These are phyloP conservation scores for Podospora sp. DNA, from an alignment of 495 filamentous ascomycete species.

Conservation along the genomic window DNA sequence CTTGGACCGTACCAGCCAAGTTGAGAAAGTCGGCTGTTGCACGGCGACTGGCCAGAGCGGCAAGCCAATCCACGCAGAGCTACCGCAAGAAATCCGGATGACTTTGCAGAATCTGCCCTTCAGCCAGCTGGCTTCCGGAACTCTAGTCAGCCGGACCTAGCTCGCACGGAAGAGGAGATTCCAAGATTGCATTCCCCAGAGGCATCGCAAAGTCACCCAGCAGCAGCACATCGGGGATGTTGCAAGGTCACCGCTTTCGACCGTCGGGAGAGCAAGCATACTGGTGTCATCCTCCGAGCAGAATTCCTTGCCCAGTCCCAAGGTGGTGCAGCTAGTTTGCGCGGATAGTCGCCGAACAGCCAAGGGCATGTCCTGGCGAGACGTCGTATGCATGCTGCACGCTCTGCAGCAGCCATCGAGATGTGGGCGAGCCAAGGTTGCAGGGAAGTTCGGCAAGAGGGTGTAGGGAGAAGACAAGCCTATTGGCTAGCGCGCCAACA, in stretches of 20 bases:
- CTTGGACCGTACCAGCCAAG: slow-evolving; percentile 24
- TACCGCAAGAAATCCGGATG: background rate
- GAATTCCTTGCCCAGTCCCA: slow-evolving; percentile 19
- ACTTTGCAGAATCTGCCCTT: slow-evolving; percentile 29
- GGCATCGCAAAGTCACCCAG: background rate
- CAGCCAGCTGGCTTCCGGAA: background rate
- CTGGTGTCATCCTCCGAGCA: slow-evolving; percentile 24
- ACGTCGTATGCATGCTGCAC: slow-evolving; percentile 27
- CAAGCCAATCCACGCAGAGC: slow-evolving; percentile 35
- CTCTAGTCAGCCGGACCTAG: background rate
- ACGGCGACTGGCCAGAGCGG: slow-evolving; percentile 31
- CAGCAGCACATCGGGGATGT: background rate
- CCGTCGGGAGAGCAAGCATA: slow-evolving; percentile 17
- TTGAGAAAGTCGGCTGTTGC: slow-evolving; percentile 14
- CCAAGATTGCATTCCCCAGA: slow-evolving; percentile 4
- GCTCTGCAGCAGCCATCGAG: slow-evolving; percentile 25
- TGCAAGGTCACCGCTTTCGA: slow-evolving; percentile 6
- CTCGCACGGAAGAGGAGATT: slow-evolving; percentile 10
- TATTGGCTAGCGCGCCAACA: slow-evolving; percentile 29
- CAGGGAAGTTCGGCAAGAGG: slow-evolving; percentile 29
- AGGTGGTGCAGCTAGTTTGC: slow-evolving; percentile 20
- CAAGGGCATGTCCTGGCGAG: slow-evolving; percentile 12
- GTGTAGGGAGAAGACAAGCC: slow-evolving; percentile 24
- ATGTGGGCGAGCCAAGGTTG: slow-evolving; percentile 27
- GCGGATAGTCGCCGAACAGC: slow-evolving; percentile 24